phyloP scores from a whole-genome alignment of 345 rosid species.

The Pistacia integerrima region DNA sequence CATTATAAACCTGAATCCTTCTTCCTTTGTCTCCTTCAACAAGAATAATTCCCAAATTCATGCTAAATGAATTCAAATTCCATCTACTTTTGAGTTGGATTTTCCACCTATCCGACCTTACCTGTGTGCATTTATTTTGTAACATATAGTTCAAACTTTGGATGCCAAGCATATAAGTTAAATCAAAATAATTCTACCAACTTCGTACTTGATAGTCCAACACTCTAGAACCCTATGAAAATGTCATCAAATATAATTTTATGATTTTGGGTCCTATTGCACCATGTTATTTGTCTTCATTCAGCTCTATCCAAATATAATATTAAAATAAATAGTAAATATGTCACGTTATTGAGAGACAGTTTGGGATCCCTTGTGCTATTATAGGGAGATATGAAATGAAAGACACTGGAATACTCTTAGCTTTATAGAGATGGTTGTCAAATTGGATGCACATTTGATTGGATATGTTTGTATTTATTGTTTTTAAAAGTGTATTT shows the following conservation, averaged over 20 bases:
- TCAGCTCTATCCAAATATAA: no score
- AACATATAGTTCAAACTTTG: background rate
- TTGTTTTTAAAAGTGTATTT: no score
- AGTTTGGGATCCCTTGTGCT: background rate
- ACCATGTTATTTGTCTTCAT: background rate
- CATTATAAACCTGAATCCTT: no score
- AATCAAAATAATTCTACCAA: constrained; percentile 3
- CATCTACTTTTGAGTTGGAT: background rate
- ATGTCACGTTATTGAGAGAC: background rate
- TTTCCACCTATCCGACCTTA: background rate
- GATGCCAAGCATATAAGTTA: background rate
- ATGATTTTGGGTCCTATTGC: background rate
- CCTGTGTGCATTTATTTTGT: background rate
- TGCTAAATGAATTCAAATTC: no score
- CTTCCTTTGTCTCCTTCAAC: background rate
- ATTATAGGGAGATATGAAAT: background rate
- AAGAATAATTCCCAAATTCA: background rate
- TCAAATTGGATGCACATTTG: constrained; percentile 17
- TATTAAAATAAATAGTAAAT: background rate
- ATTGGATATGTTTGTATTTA: constrained; percentile 1
- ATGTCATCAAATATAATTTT: background rate
- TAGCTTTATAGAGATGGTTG: constrained; percentile 1
- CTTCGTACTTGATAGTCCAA: background rate
- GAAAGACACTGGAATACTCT: background rate
- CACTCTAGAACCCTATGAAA: constrained; percentile 11